phyloP scores from a whole-genome alignment of 805 yeast genomes.

The Metschnikowia lachancei region DNA sequence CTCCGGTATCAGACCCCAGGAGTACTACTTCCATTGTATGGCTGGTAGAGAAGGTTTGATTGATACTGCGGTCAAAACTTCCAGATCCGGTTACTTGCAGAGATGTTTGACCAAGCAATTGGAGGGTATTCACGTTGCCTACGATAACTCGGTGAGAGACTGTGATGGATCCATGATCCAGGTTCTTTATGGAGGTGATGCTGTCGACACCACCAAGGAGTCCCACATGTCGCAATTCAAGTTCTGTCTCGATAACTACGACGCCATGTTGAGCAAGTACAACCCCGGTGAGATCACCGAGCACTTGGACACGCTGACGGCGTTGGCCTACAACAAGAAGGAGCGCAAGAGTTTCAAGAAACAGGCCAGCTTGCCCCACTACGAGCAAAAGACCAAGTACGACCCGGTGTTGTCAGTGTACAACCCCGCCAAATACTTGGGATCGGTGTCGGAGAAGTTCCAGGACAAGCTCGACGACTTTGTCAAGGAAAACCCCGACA shows the following conservation, averaged over 20 bases:
- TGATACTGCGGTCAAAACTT: conserved; percentile 98
- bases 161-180: conserved; percentile 91
- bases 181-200: conserved; percentile 97
- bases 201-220: conserved; percentile 91
- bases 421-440: conserved; percentile 87
- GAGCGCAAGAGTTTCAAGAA: conserved; percentile 68
- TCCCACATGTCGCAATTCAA: conserved; percentile 90
- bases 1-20: conserved; percentile 97
- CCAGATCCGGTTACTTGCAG: conserved; percentile 96
- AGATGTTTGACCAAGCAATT: conserved; percentile 97
- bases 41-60: conserved; percentile 99
- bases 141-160: conserved; percentile 94
- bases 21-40: conserved; percentile 99
- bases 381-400: conserved; percentile 58
- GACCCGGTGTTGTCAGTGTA: conserved; percentile 86
- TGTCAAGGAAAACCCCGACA: conserved; percentile 51
- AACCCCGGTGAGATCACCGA: conserved; percentile 72
- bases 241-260: conserved; percentile 89
- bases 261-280: conserved; percentile 79
- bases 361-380: conserved; percentile 60
- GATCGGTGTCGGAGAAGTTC: conserved; percentile 89
- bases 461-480: conserved; percentile 74
- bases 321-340: conserved; percentile 78
- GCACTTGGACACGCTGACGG: conserved; percentile 80
- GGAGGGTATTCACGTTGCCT: conserved; percentile 92